phyloP scores from a whole-genome alignment of 2,329 filamentous ascomycete genomes.

The Paecilomyces variotii region DNA sequence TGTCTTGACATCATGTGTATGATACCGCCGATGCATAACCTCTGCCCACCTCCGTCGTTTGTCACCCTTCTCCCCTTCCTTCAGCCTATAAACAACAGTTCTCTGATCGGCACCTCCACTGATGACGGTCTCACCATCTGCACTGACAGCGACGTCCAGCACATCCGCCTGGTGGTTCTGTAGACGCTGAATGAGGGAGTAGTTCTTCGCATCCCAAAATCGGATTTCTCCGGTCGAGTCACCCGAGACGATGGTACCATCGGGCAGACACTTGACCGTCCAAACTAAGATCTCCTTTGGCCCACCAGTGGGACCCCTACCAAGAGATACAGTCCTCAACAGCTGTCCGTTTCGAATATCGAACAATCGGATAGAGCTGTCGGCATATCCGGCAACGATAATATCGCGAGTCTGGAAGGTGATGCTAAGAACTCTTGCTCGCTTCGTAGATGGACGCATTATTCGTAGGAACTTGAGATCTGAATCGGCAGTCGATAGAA shows the following conservation, averaged over 20 bases:
- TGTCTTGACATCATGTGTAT: conserved; percentile 90
- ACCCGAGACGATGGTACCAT: conserved; percentile 85
- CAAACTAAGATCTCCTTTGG: conserved; percentile 84
- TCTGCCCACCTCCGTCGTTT: conserved; percentile 67
- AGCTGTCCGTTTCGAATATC: conserved; percentile 72
- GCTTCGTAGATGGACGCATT: conserved; percentile 71
- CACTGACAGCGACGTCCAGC: conserved; percentile 73
- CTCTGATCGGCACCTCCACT: conserved; percentile 88
- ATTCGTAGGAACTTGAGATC: conserved; percentile 73
- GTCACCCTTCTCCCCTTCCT: conserved; percentile 40
- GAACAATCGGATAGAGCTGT: conserved; percentile 87
- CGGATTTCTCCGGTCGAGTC: conserved; percentile 91
- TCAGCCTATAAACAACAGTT: conserved; percentile 72
- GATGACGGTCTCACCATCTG: conserved; percentile 72
- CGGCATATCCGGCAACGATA: conserved; percentile 87
- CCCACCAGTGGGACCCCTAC: conserved; percentile 66
- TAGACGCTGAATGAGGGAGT: conserved; percentile 77
- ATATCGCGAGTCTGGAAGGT: conserved; percentile 78
- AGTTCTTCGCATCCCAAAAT: conserved; percentile 90
- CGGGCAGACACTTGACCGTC: conserved; percentile 80
- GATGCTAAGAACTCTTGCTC: conserved; percentile 82
- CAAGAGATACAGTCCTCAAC: conserved; percentile 76
- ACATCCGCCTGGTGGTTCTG: conserved; percentile 85
- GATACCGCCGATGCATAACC: conserved; percentile 76
- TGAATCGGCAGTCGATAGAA: conserved; percentile 78